These are phyloP conservation scores for Spizellomyces punctatus DNA, from an alignment of 192 early-diverging fungal genomes.

Conservation along the genomic window DNA sequence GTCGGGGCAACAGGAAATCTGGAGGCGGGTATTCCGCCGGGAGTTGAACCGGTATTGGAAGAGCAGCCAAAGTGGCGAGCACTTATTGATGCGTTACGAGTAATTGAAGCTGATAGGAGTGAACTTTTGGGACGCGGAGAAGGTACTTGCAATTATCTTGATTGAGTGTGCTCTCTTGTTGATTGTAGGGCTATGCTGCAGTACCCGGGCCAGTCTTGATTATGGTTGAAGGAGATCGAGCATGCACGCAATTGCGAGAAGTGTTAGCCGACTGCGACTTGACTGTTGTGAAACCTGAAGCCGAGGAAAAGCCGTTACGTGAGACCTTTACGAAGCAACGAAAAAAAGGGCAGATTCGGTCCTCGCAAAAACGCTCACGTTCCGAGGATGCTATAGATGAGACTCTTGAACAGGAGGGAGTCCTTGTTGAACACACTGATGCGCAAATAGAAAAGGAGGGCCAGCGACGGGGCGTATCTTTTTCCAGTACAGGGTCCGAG, in stretches of 20 bases:
- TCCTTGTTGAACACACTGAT: not conserved
- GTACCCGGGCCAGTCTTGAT: slow-evolving; percentile 61
- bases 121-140: slow-evolving; percentile 26
- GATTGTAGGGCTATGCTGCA: not conserved
- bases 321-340: not conserved
- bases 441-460: not conserved
- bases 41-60: slow-evolving; percentile 76
- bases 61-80: slow-evolving; percentile 92
- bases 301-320: slow-evolving; percentile 10
- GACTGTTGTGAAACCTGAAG: slow-evolving; percentile 36
- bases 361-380: not conserved
- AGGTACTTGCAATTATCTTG: slow-evolving; percentile 18
- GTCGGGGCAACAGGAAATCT: slow-evolving; percentile 3
- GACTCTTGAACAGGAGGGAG: not conserved
- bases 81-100: slow-evolving; percentile 70
- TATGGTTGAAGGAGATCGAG: slow-evolving; percentile 70
- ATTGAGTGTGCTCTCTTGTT: not conserved
- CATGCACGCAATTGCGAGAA: slow-evolving; percentile 66
- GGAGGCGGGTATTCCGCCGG: slow-evolving; percentile 58
- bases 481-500: slow-evolving; percentile 28
- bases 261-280: slow-evolving; percentile 38
- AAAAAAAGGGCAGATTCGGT: not conserved
- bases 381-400: not conserved
- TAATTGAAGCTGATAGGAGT: slow-evolving; percentile 72
- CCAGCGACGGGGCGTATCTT: not conserved